phyloP scores from a whole-genome alignment of 140 eudicot species.

The Stevia rebaudiana region DNA sequence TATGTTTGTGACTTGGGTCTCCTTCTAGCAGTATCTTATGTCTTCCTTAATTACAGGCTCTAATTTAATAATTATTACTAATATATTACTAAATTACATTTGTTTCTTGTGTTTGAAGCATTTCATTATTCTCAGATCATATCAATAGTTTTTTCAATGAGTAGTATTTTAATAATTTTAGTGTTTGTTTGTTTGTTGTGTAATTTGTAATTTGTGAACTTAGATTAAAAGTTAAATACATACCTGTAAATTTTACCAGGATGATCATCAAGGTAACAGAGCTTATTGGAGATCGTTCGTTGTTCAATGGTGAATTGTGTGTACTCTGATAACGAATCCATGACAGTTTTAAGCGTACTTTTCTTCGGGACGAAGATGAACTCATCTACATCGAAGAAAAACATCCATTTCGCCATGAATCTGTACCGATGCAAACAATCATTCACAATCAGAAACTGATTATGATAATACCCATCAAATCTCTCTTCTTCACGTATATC shows the following conservation, averaged over 20 bases:
- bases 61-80: neutral
- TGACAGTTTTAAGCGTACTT: conserved; percentile 37
- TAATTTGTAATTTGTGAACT: no score
- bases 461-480: conserved; percentile 86
- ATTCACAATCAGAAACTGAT: conserved; percentile 73
- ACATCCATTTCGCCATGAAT: conserved; percentile 73
- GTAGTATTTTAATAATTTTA: no score
- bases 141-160: no score
- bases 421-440: conserved; percentile 80
- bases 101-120: no score
- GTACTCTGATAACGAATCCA: conserved; percentile 57
- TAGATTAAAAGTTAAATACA: neutral
- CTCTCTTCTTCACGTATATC: conserved; percentile 69
- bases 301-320: conserved; percentile 80
- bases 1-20: no score
- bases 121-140: no score
- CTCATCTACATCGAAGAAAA: conserved; percentile 88
- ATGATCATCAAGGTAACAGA: conserved; percentile 63
- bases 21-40: no score
- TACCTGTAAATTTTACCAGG: conserved; percentile 46
- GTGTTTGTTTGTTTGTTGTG: no score
- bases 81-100: no score
- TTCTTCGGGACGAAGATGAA: conserved; percentile 49
- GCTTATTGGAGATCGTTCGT: conserved; percentile 72
- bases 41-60: no score